phyloP scores from a whole-genome alignment of 176 grass and related monocot species.

The Puccinellia tenuiflora region DNA sequence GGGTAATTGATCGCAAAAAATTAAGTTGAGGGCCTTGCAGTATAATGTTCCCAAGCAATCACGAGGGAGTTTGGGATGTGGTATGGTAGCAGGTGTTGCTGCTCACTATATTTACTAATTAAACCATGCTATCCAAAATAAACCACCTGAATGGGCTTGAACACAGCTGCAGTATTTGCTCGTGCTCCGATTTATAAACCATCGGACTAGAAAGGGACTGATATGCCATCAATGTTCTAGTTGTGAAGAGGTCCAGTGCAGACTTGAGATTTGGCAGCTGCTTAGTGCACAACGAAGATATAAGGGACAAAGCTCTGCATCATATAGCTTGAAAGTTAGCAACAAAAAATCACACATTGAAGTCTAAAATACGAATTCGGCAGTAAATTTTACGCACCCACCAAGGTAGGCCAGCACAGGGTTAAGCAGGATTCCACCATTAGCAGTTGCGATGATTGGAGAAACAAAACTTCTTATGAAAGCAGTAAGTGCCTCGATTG shows the following conservation, averaged over 20 bases:
- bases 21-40: background rate
- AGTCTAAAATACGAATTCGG: conserved; percentile 8
- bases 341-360: conserved; percentile 5
- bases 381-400: conserved; percentile 55
- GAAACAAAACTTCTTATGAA: conserved; percentile 91
- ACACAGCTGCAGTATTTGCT: conserved; percentile 72
- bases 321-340: conserved; percentile 30
- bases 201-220: conserved; percentile 65
- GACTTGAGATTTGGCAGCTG: conserved; percentile 61
- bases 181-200: conserved; percentile 84
- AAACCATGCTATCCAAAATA: conserved; percentile 18
- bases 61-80: background rate
- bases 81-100: background rate
- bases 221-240: conserved; percentile 90
- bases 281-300: conserved; percentile 73
- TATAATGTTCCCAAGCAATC: conserved; percentile 15
- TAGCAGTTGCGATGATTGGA: conserved; percentile 42
- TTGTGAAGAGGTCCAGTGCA: conserved; percentile 68
- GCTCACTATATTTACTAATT: background rate
- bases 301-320: conserved; percentile 76
- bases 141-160: conserved; percentile 75
- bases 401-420: conserved; percentile 89
- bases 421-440: conserved; percentile 86
- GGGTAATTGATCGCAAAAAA: background rate
- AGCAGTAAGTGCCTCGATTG: conserved; percentile 91